A percentile compares a stretch with the other conserved stretches of the same genome.
Conservation (phyloP, 1,139 yeast species). For the Blastobotrys arbuscula region DNA sequence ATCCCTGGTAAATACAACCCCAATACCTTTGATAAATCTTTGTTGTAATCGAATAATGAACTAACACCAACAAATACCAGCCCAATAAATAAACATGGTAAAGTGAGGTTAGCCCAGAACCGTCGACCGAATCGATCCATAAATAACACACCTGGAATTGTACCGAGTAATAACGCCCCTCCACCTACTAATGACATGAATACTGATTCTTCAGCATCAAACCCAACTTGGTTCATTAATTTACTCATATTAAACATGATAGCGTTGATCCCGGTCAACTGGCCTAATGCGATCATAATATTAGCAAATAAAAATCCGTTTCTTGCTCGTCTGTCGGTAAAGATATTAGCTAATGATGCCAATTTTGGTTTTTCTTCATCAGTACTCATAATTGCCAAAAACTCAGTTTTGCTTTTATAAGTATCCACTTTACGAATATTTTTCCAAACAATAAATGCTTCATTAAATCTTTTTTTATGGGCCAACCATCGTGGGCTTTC, state of each 20-base stretch:
- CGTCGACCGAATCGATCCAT: slow-evolving; percentile 60
- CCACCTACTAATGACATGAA: slow-evolving; percentile 46
- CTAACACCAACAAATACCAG: slow-evolving; percentile 53
- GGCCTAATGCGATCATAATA: slow-evolving; percentile 53
- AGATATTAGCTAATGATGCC: slow-evolving; percentile 44
- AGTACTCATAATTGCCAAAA: slow-evolving; percentile 40
- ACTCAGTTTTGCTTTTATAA: slow-evolving; percentile 42
- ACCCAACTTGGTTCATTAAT: slow-evolving; percentile 47
- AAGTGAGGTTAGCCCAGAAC: slow-evolving; percentile 33
- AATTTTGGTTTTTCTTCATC: slow-evolving; percentile 32
- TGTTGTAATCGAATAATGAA: slow-evolving; percentile 38
- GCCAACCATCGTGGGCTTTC: slow-evolving; percentile 70
- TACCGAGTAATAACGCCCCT: slow-evolving; percentile 52
- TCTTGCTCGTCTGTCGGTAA: slow-evolving; percentile 50
- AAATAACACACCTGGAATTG: slow-evolving; percentile 55
- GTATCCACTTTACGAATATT: slow-evolving; percentile 42
- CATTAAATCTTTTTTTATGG: slow-evolving; percentile 45
- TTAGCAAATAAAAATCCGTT: slow-evolving; percentile 53
- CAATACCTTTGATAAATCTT: slow-evolving; percentile 42
- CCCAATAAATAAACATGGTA: slow-evolving; percentile 52
- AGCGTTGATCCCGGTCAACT: slow-evolving; percentile 34
- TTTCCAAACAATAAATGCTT: slow-evolving; percentile 53
- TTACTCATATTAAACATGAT: slow-evolving; percentile 48
- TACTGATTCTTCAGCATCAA: slow-evolving; percentile 39
- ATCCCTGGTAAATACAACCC: slow-evolving; percentile 54